Base-by-base conservation (phyloP, 192 early-diverging fungal genomes). In the Backusella parvicylindrica region DNA sequence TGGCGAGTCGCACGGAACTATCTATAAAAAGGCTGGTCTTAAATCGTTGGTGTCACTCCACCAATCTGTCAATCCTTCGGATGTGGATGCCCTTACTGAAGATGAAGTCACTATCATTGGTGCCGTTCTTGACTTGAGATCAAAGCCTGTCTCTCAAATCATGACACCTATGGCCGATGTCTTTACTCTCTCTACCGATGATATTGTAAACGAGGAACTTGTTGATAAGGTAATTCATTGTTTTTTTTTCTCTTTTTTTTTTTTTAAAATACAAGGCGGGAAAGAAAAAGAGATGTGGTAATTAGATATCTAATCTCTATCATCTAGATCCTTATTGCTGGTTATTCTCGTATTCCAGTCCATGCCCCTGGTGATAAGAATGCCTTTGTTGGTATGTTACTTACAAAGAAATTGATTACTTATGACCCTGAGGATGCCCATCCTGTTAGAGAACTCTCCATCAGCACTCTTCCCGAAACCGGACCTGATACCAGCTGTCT, bases 1-100 rank as follows among this genome's bases (percentile, higher is more conserved):
- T 47, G 98, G 98, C 3, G 89, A 94, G 41, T 89, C 91, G 60
- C 92, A 95, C 69, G 96, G 96, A 66, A 93, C 92, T 18, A 90
- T 94, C n/a, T 99, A 97, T 78, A 88, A 92, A 43, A 89, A 90
- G 71, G 86, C 90, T 35, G 86, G 86, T 85, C 85, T 95, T 8
- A 94, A 93, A 77, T 91, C 92, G 35, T 83, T 95, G 8, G 94
- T 95, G 1, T 91, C 90, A 23, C 80, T 95, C 12, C 92, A 92
- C 77, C 90, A 92, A 73, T 73, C 88, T 0, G 89, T 87, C 15
- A 87, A 89, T 63, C 63, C 77, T 23, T 64, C 76, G 3, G 81
- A 82, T 73, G 89, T 90, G 33, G 92, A 91, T 32, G 90, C 88
- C 33, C 73, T 95, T 71, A 91, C 92, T 3, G 80, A 84, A 8